phyloP scores from a whole-genome alignment of 1,284 basidiomycete genomes.

The Rhodotorula sp. region DNA sequence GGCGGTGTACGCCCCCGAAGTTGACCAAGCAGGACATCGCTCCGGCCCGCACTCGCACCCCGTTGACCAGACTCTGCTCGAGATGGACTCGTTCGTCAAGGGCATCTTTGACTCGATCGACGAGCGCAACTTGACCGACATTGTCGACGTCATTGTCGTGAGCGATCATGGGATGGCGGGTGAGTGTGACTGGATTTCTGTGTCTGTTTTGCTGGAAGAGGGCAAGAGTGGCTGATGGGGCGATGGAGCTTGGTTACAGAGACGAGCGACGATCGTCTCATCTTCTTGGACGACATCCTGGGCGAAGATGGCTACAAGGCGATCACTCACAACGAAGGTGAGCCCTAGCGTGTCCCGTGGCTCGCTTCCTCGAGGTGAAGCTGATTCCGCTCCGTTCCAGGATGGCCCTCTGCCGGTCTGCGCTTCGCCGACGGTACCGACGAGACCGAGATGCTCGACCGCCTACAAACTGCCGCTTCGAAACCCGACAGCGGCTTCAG shows the following conservation, averaged over 20 bases:
- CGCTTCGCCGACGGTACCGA: slow-evolving; percentile 66
- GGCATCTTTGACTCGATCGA: slow-evolving; percentile 64
- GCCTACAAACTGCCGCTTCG: slow-evolving; percentile 56
- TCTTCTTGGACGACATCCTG: slow-evolving; percentile 82
- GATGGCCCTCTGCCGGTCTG: slow-evolving; percentile 82
- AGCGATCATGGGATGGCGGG: slow-evolving; percentile 83
- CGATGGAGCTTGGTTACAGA: slow-evolving; percentile 48
- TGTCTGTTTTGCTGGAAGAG: background rate
- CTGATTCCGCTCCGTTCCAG: slow-evolving; percentile 46
- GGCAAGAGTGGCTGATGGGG: background rate
- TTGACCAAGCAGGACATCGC: slow-evolving; percentile 63
- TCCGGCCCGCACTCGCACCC: slow-evolving; percentile 69
- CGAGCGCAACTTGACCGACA: slow-evolving; percentile 71
- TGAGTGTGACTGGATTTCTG: background rate
- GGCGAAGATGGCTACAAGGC: slow-evolving; percentile 62
- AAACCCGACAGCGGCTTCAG: slow-evolving; percentile 64
- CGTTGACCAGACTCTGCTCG: slow-evolving; percentile 66
- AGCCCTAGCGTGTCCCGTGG: slow-evolving; percentile 2
- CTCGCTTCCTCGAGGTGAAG: background rate
- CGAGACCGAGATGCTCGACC: slow-evolving; percentile 58
- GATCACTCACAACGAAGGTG: slow-evolving; percentile 72
- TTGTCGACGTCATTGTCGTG: slow-evolving; percentile 85
- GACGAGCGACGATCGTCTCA: slow-evolving; percentile 69
- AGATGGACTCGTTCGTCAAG: slow-evolving; percentile 74
- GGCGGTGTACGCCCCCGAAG: slow-evolving; percentile 65